Percentiles rank a stretch among this genome's conserved stretches.
Conservation (phyloP, 306 rosid genomes). For the Crotalaria pallida region DNA sequence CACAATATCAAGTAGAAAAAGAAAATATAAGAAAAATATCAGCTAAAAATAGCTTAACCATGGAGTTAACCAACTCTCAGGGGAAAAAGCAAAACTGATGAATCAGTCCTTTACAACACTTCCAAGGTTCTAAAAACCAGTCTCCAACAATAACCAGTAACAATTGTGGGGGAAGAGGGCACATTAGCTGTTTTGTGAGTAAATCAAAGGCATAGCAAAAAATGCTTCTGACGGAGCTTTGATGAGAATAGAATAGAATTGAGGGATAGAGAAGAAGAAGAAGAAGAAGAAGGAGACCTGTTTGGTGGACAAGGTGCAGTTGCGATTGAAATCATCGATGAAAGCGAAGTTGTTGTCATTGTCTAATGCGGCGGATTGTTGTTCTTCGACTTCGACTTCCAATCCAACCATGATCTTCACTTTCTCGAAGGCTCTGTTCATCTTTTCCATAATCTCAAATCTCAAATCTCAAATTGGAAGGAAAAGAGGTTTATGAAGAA, state of each 20-base stretch:
- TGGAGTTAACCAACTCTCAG: background rate
- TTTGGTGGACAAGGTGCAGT: conserved; percentile 78
- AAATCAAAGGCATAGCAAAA: too few species aligned
- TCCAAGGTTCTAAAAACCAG: background rate
- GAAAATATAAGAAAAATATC: background rate
- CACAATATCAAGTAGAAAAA: background rate
- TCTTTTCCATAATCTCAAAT: conserved; percentile 88
- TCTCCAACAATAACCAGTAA: background rate
- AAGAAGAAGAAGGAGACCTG: conserved; percentile 41
- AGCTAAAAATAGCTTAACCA: background rate
- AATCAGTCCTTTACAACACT: background rate
- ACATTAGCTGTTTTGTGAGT: too few species aligned
- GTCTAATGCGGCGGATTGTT: conserved; percentile 31
- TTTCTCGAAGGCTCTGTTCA: conserved; percentile 76
- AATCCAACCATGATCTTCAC: conserved; percentile 80
- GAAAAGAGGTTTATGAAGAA: too few species aligned
- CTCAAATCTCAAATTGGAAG: too few species aligned
- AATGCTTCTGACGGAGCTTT: too few species aligned
- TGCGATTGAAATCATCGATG: conserved; percentile 79
- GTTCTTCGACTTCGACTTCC: conserved; percentile 67
- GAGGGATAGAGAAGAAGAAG: too few species aligned
- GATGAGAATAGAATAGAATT: too few species aligned
- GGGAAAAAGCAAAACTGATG: conserved; percentile 3
- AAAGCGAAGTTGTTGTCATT: conserved; percentile 40
- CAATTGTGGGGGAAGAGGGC: background rate